phyloP scores from a whole-genome alignment of 2,329 filamentous ascomycete species.

The Endoconidiophora polonica region DNA sequence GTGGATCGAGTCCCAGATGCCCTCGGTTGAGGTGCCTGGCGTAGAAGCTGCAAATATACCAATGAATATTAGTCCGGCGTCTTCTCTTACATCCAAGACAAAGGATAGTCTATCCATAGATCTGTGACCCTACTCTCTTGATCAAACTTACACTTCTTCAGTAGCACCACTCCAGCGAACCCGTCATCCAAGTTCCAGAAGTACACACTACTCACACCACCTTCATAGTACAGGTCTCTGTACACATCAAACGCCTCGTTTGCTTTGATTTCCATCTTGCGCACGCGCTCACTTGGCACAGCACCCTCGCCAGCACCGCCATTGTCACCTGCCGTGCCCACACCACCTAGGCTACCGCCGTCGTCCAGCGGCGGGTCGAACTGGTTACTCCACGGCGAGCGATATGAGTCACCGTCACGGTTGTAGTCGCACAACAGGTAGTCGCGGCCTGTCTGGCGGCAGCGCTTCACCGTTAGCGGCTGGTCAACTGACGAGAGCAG shows the following conservation, averaged over 20 bases:
- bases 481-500: conserved; percentile 96
- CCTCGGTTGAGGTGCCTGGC: conserved; percentile 49
- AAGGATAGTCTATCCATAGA: background rate
- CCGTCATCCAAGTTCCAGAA: conserved; percentile 98
- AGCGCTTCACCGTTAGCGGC: conserved; percentile 71
- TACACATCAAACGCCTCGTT: conserved; percentile 98
- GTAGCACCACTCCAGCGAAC: conserved; percentile 83
- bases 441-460: conserved; percentile 76
- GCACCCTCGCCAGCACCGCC: conserved; percentile 59
- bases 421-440: conserved; percentile 99
- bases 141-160: conserved; percentile 66
- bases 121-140: background rate
- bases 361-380: conserved; percentile 80
- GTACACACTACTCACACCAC: conserved; percentile 88
- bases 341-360: conserved; percentile 30
- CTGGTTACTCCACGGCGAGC: conserved; percentile 97
- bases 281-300: conserved; percentile 74
- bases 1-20: conserved; percentile 96
- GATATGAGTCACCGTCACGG: conserved; percentile 93
- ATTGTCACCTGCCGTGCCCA: conserved; percentile 28
- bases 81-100: background rate
- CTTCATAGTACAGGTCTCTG: conserved; percentile 91
- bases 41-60: conserved; percentile 37
- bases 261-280: conserved; percentile 83
- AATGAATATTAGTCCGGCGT: background rate